phyloP scores from a whole-genome alignment of 108 stramenopile species.

The Pseudonitzschia pungens region DNA sequence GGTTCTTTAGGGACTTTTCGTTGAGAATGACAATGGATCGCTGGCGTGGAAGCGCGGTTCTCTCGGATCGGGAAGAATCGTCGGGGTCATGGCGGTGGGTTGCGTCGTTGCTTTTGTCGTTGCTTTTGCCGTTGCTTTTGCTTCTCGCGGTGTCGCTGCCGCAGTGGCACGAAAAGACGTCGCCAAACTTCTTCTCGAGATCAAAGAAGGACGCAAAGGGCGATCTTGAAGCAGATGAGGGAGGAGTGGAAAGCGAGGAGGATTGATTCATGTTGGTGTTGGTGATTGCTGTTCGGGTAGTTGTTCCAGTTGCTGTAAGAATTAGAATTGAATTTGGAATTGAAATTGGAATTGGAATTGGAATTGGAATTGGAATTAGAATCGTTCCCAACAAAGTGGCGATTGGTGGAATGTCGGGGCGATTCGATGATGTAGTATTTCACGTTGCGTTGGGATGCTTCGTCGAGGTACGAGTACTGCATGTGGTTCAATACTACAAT shows the following conservation, averaged over 20 bases:
- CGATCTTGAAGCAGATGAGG: constrained; percentile 3
- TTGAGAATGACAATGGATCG: background rate
- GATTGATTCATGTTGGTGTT: too few relatives aligned
- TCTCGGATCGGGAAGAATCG: background rate
- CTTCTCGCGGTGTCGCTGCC: background rate
- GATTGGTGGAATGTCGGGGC: too few relatives aligned
- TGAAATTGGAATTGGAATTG: too few relatives aligned
- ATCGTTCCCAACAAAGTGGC: background rate
- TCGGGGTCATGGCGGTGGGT: background rate
- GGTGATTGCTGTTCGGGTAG: background rate
- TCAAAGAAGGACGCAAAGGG: constrained; percentile 1
- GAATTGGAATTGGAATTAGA: too few relatives aligned
- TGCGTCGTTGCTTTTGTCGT: background rate
- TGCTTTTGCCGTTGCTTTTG: background rate
- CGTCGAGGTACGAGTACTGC: too few relatives aligned
- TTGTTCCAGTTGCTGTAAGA: background rate
- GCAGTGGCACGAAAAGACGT: background rate
- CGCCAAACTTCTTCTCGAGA: background rate
- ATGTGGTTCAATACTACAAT: too few relatives aligned
- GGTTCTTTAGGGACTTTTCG: too few relatives aligned
- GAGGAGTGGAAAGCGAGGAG: background rate
- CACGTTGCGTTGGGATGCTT: too few relatives aligned
- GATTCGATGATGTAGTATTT: too few relatives aligned
- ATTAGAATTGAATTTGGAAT: too few relatives aligned
- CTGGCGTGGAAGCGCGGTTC: too few relatives aligned